Percentiles rank a stretch among this genome's conserved stretches.
Evolutionary conservation across 2,329 filamentous ascomycete species (phyloP).

Genomic region (Purpureocillium takamizusanense): DNA sequence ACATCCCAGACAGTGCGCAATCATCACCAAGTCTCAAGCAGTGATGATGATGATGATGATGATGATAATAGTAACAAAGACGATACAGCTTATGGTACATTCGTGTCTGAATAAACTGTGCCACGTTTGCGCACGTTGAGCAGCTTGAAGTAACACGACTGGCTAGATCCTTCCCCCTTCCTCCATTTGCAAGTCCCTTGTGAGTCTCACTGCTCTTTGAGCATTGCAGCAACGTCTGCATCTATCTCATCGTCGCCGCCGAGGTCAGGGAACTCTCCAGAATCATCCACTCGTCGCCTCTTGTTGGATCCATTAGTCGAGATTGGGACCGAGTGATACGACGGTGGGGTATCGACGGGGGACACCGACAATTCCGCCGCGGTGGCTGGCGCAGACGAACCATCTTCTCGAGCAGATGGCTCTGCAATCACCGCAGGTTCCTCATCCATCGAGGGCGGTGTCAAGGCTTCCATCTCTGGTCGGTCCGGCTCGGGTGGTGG

Average conservation of each 20-base stretch:
- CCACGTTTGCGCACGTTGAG: no score
- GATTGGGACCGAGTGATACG: slow-evolving; percentile 40
- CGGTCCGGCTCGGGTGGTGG: slow-evolving; percentile 54
- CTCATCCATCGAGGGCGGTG: slow-evolving; percentile 57
- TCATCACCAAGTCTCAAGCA: no score
- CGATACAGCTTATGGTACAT: neutral
- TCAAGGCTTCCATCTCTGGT: slow-evolving; percentile 78
- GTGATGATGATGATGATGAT: no score
- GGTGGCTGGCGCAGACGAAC: neutral
- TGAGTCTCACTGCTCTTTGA: slow-evolving; percentile 28
- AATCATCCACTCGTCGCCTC: slow-evolving; percentile 42
- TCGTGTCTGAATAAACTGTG: no score
- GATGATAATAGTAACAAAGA: no score
- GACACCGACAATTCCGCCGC: slow-evolving; percentile 8
- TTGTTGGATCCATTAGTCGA: slow-evolving; percentile 47
- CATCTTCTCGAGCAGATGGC: slow-evolving; percentile 6
- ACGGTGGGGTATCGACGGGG: slow-evolving; percentile 21
- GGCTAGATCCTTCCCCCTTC: no score
- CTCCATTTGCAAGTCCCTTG: no score
- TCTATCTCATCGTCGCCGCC: slow-evolving; percentile 46
- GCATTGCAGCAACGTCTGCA: slow-evolving; percentile 46
- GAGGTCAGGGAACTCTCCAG: slow-evolving; percentile 44
- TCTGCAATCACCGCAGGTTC: slow-evolving; percentile 10
- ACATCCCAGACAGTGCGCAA: no score
- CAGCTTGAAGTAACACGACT: no score